Base-by-base conservation (phyloP, 306 rosid species). In the Clitoria ternatea region DNA sequence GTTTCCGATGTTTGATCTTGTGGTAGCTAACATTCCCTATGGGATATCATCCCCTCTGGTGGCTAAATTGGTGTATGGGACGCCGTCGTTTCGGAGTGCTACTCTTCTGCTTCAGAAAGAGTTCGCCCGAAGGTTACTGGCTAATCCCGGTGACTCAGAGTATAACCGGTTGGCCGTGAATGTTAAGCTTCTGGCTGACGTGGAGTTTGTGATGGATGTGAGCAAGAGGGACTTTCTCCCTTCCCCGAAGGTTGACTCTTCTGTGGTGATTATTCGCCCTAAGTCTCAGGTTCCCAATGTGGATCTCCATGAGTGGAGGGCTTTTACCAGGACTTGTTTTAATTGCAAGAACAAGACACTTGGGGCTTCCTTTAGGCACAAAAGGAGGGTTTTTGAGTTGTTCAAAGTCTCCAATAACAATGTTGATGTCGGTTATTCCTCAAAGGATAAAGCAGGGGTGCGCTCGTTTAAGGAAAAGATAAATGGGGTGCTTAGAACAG, bases 41-140 rank as follows among this genome's bases (percentile, higher is more conserved):
- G 85, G 87, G 43, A 94, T 94, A 75, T 89, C 96, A 29, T 91
- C 97, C 4, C 86, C 99, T 47, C 87, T 94, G 0, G 73, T 94
- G 72, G 80, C 77, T 14, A 94, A 87, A 52, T 74, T 94, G 62
- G 81, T 85, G 29, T 89, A 85, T 30, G 89, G 87, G 10, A 10
- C 79, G 8, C 70, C 33, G 18, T 76, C 55, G 20, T 94, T 87
- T 65, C 73, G 95, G 43, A 84, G 97, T 32, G 89, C 97, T 8
- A 91, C 99, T n/a, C 91, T 94, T 73, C 86, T 94, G 9, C 88
- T 94, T 3, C 97, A 94, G 48, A 91, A 91, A 56, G 97, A 94
- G 85, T 94, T 94, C 42, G 97, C 99, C 4, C 72, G 84, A 62
- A 84, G 99, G 45, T 71, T 94, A 60, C 14, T 87, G 82, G 95